A percentile compares a stretch with the other conserved stretches of the same genome.
Evolutionary conservation across 306 rosid species (phyloP).

Genomic region (Prosopis cineraria): DNA sequence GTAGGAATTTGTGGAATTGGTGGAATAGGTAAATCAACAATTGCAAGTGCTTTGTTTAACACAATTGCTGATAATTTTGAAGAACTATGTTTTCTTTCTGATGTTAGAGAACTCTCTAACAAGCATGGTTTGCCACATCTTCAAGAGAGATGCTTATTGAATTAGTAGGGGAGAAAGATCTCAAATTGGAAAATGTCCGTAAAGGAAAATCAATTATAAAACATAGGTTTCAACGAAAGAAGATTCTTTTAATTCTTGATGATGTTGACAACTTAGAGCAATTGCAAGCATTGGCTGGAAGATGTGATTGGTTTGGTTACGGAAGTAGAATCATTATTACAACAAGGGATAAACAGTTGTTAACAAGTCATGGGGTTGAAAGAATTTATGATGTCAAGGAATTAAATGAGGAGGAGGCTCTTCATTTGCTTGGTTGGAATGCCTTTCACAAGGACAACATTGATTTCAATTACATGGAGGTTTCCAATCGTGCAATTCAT

Average conservation of each 20-base stretch:
- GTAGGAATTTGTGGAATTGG: slow-evolving; percentile 4
- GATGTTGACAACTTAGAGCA: slow-evolving; percentile 9
- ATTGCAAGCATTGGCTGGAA: background rate
- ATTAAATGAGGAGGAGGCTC: background rate
- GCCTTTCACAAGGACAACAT: background rate
- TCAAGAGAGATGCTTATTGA: background rate
- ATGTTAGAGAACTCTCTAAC: background rate
- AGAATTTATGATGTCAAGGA: background rate
- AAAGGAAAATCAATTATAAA: background rate
- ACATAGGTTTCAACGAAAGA: background rate
- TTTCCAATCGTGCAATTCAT: too few species aligned
- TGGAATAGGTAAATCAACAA: background rate
- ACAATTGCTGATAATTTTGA: background rate
- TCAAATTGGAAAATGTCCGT: background rate
- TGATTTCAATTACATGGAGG: too few species aligned
- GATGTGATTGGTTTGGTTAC: too few species aligned
- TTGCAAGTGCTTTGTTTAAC: slow-evolving; percentile 9
- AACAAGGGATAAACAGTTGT: slow-evolving; percentile 4
- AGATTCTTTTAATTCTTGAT: background rate
- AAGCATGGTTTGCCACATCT: background rate
- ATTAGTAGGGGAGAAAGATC: background rate
- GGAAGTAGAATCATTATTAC: background rate
- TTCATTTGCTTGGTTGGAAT: background rate
- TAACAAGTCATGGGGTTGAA: background rate
- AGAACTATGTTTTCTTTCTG: background rate